Conservation (phyloP, 768 basidiomycete genomes). For the Atractiella rhizophila region DNA sequence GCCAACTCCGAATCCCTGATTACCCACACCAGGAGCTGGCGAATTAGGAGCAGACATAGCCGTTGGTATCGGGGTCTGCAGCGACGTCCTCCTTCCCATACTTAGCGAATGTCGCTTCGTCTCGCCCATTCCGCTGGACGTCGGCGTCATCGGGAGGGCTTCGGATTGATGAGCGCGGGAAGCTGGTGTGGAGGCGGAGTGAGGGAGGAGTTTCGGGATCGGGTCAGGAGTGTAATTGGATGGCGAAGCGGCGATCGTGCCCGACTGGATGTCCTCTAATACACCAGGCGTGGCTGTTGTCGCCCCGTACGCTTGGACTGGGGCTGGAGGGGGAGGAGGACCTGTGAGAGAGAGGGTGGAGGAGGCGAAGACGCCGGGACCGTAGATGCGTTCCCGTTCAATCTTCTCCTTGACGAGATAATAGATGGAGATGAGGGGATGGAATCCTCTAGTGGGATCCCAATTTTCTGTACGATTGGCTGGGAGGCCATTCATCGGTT, state of each 20-base stretch:
- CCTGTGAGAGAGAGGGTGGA: conserved; percentile 39
- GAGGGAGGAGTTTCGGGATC: not conserved
- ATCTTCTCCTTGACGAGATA: conserved; percentile 86
- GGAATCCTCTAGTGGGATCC: conserved; percentile 80
- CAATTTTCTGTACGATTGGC: conserved; percentile 23
- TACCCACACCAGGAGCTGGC: too few relatives aligned
- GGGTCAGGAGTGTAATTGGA: not conserved
- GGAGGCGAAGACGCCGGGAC: conserved; percentile 73
- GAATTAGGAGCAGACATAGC: too few relatives aligned
- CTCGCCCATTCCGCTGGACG: conserved; percentile 1
- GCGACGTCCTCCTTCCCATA: not conserved
- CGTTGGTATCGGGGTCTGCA: too few relatives aligned
- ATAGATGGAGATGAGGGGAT: conserved; percentile 87
- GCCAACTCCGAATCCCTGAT: too few relatives aligned
- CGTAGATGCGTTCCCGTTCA: conserved; percentile 80
- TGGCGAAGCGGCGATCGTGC: not conserved
- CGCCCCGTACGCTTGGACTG: conserved; percentile 13
- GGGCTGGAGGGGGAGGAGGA: conserved; percentile 13
- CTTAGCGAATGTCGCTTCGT: conserved; percentile 3
- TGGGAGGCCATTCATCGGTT: conserved; percentile 5
- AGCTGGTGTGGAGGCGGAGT: not conserved
- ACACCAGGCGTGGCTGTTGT: too few relatives aligned
- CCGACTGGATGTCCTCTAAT: too few relatives aligned
- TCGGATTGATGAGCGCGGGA: not conserved
- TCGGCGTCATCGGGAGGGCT: not conserved